Evolutionary conservation across 768 basidiomycete species (phyloP).

Genomic region (Calocera viscosa): DNA sequence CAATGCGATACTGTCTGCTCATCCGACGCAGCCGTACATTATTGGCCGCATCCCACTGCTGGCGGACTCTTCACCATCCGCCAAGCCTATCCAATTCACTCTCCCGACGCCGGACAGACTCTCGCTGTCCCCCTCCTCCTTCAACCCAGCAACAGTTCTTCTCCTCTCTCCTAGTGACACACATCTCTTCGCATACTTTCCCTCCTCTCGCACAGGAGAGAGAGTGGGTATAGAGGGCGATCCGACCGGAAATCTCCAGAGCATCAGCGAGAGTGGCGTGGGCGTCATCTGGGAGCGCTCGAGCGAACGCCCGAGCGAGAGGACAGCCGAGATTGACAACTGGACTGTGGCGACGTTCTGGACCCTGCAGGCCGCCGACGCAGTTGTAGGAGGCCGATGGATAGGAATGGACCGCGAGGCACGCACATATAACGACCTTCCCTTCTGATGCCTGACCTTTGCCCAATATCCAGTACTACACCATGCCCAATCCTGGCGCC

Average conservation of each 20-base stretch:
- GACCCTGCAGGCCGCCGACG: neutral
- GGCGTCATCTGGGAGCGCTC: neutral
- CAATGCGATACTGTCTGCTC: neutral
- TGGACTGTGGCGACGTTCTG: neutral
- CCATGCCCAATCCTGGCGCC: neutral
- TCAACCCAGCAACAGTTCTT: neutral
- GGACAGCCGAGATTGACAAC: neutral
- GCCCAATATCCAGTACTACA: neutral
- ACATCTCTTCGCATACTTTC: neutral
- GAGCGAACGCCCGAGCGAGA: neutral
- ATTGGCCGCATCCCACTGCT: neutral
- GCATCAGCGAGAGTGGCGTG: neutral
- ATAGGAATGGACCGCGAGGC: neutral
- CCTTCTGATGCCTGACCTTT: neutral
- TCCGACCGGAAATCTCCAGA: neutral
- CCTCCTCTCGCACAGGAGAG: neutral
- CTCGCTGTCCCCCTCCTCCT: neutral
- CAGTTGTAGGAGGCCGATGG: neutral
- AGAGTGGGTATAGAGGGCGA: neutral
- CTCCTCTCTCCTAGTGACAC: neutral
- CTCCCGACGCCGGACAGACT: neutral
- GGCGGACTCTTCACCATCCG: neutral
- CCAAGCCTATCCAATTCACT: neutral
- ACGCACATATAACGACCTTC: neutral
- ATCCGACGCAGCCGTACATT: conserved; percentile 1